Conservation (phyloP, 176 grass and related monocot species). For the Aegilops tauschii region DNA sequence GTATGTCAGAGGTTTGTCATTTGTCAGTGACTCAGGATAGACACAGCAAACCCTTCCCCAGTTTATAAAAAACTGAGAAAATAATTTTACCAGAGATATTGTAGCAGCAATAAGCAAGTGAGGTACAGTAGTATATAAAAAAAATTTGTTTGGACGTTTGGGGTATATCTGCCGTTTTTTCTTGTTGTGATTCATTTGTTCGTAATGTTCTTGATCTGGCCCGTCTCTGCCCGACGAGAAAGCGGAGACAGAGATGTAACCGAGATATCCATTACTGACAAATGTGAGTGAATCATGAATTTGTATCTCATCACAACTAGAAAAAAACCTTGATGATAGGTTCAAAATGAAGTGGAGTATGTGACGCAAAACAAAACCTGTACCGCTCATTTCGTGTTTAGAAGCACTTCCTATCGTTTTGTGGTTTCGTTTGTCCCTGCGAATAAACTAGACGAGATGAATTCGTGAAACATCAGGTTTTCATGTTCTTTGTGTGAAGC, state of each 20-base stretch:
- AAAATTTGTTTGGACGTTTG: background rate
- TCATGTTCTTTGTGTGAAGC: too few species aligned
- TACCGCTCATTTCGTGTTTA: too few species aligned
- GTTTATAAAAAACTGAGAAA: background rate
- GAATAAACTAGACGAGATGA: background rate
- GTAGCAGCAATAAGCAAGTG: background rate
- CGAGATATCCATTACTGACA: background rate
- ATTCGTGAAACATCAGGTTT: too few species aligned
- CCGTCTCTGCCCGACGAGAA: rapidly evolving
- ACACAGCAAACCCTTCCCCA: background rate
- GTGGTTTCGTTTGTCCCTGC: rapidly evolving
- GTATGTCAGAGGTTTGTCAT: background rate
- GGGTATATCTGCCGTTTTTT: background rate
- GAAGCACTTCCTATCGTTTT: background rate
- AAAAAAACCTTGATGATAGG: too few species aligned
- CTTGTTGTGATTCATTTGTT: background rate
- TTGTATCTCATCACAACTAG: too few species aligned
- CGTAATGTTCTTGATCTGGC: background rate
- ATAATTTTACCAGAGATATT: background rate
- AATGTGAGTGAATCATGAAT: background rate
- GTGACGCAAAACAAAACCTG: too few species aligned
- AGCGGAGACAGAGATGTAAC: background rate
- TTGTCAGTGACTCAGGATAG: background rate
- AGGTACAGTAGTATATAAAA: background rate
- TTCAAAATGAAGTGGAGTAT: too few species aligned